Percentiles rank a stretch among this genome's conserved stretches.
Conservation (phyloP, 306 rosid genomes). For the Castanospermum australe region DNA sequence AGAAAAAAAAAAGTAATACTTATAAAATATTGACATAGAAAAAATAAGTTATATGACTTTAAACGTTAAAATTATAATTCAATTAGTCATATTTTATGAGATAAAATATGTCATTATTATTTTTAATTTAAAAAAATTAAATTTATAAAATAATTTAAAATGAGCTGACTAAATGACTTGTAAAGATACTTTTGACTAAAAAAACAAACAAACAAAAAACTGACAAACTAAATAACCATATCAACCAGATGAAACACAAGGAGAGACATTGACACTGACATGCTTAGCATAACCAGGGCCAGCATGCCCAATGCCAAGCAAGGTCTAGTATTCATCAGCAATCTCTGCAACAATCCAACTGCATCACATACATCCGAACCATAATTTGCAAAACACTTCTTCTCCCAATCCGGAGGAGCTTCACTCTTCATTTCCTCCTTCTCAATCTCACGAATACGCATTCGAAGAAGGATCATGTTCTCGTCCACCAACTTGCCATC, state of each 20-base stretch:
- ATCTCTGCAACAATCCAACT: conserved; percentile 51
- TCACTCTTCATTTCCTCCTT: conserved; percentile 12
- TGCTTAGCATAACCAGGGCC: conserved; percentile 29
- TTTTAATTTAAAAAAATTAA: too few relatives aligned
- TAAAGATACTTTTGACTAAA: too few relatives aligned
- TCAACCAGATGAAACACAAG: conserved; percentile 29
- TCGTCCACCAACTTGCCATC: conserved; percentile 57
- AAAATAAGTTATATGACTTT: too few relatives aligned
- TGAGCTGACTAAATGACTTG: too few relatives aligned
- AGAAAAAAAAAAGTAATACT: too few relatives aligned
- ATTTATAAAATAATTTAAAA: too few relatives aligned
- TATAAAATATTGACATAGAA: too few relatives aligned
- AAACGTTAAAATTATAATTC: too few relatives aligned
- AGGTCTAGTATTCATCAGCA: conserved; percentile 58
- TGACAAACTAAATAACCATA: too few relatives aligned
- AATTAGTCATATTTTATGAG: too few relatives aligned
- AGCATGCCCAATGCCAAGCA: conserved; percentile 37
- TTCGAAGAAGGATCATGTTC: conserved; percentile 58
- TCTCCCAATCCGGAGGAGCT: conserved; percentile 55
- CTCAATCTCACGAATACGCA: conserved; percentile 50
- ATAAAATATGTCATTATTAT: too few relatives aligned
- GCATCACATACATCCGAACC: conserved; percentile 38
- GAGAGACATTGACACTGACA: conserved; percentile 31
- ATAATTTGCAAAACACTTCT: conserved; percentile 38
- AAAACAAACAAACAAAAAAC: too few relatives aligned